Evolutionary conservation across 768 basidiomycete species (phyloP).

Genomic region (Tremella fuciformis): DNA sequence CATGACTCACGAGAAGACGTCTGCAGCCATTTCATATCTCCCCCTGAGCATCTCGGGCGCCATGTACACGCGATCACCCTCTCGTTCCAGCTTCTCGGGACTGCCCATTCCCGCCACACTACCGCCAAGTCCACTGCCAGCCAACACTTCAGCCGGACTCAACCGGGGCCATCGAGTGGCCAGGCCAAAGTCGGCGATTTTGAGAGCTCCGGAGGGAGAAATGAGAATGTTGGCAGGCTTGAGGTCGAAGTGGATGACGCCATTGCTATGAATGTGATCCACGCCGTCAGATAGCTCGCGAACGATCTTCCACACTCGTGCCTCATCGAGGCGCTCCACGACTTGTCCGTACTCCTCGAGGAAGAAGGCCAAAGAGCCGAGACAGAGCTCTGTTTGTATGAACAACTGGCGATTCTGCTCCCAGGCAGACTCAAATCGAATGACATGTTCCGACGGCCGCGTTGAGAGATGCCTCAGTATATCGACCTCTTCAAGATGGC

Average conservation of each 20-base stretch:
- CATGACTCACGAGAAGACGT: slow-evolving; percentile 83
- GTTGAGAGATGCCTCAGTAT: slow-evolving; percentile 70
- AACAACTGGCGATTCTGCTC: slow-evolving; percentile 86
- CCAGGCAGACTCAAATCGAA: slow-evolving; percentile 91
- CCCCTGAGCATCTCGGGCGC: slow-evolving; percentile 94
- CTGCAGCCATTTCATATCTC: slow-evolving; percentile 85
- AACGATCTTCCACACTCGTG: slow-evolving; percentile 93
- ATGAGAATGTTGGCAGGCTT: slow-evolving; percentile 98
- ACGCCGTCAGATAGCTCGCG: slow-evolving; percentile 86
- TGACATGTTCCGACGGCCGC: slow-evolving; percentile 63
- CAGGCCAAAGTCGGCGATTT: slow-evolving; percentile 98
- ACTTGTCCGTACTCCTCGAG: slow-evolving; percentile 80
- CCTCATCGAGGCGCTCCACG: slow-evolving; percentile 81
- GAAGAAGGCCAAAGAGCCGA: slow-evolving; percentile 87
- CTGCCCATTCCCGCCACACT: slow-evolving; percentile 11
- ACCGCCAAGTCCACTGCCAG: slow-evolving; percentile 47
- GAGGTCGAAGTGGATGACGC: slow-evolving; percentile 90
- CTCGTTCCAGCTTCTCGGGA: slow-evolving; percentile 65
- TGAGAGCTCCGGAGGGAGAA: slow-evolving; percentile 80
- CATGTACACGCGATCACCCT: slow-evolving; percentile 95
- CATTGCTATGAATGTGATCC: slow-evolving; percentile 81
- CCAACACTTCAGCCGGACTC: slow-evolving; percentile 49
- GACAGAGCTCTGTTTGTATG: slow-evolving; percentile 94
- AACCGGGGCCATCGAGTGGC: slow-evolving; percentile 84
- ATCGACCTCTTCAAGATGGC: slow-evolving; percentile 91